These are phyloP conservation scores for Pseudoperonospora humuli DNA, from an alignment of 352 stramenopile species.

Conservation along the genomic window DNA sequence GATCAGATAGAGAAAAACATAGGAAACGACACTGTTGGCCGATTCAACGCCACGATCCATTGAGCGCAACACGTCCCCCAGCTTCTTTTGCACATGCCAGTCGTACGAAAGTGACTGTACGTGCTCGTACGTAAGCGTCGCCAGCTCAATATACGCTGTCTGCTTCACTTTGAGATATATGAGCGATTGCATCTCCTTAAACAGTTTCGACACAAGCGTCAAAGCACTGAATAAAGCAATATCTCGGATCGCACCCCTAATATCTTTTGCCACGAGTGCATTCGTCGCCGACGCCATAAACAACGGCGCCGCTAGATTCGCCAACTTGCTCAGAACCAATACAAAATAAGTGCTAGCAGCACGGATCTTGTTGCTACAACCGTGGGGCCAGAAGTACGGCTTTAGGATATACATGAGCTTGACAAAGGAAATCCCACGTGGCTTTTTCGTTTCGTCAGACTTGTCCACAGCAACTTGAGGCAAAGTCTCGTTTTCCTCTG, in stretches of 20 bases:
- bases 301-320: conserved; percentile 88
- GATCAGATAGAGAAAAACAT: conserved; percentile 95
- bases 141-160: conserved; percentile 95
- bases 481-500: conserved; percentile 15
- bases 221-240: conserved; percentile 75
- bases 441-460: conserved; percentile 16
- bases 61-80: conserved; percentile 93
- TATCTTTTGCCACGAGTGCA: conserved; percentile 64
- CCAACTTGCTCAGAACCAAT: conserved; percentile 88
- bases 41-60: conserved; percentile 90
- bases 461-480: conserved; percentile 25
- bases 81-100: conserved; percentile 97
- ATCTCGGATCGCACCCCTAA: conserved; percentile 39
- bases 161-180: conserved; percentile 95
- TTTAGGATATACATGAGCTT: conserved; percentile 83
- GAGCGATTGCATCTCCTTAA: conserved; percentile 94
- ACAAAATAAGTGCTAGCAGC: conserved; percentile 90
- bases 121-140: conserved; percentile 94
- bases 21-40: conserved; percentile 94
- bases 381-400: conserved; percentile 83
- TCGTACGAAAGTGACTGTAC: conserved; percentile 94
- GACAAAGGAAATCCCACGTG: conserved; percentile 70
- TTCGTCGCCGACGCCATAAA: conserved; percentile 93
- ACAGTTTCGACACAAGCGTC: conserved; percentile 81
- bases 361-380: conserved; percentile 61